Conservation (phyloP, 1,284 basidiomycete species). For the Meira nashicola region DNA sequence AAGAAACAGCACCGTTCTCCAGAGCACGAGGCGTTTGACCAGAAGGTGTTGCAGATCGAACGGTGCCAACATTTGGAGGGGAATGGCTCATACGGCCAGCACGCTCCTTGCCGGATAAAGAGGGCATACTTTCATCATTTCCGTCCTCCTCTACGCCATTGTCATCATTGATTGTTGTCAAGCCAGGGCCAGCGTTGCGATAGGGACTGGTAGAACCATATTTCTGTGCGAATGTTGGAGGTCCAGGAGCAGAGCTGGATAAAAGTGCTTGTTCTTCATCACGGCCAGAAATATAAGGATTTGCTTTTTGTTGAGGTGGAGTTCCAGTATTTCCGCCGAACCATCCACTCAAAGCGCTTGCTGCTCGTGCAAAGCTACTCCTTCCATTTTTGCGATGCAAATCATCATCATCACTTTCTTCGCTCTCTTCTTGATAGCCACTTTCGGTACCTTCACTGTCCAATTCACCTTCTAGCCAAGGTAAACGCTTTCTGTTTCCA, state of each 20-base stretch:
- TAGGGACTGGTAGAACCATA: neutral
- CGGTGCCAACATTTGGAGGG: neutral
- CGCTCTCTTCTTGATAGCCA: constrained; percentile 17
- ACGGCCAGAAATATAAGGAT: too few relatives aligned
- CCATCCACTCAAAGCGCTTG: constrained; percentile 34
- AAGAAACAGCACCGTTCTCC: neutral
- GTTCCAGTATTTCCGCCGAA: constrained; percentile 17
- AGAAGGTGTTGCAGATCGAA: neutral
- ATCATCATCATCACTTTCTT: constrained; percentile 21
- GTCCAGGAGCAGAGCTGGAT: neutral
- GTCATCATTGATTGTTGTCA: neutral
- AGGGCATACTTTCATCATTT: too few relatives aligned
- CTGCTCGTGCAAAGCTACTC: constrained; percentile 32
- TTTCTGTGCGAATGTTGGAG: neutral
- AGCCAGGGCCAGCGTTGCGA: neutral
- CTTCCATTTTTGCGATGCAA: constrained; percentile 14
- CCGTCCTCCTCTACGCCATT: neutral
- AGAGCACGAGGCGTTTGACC: neutral
- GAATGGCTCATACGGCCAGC: neutral
- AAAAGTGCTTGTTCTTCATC: neutral
- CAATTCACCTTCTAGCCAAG: constrained; percentile 17
- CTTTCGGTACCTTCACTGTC: constrained; percentile 15
- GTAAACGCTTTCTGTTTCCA: neutral
- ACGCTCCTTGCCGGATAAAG: too few relatives aligned
- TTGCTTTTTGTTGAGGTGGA: neutral